Conservation (phyloP, 805 yeast species). For the Saccharomycopsis fibuligera region DNA sequence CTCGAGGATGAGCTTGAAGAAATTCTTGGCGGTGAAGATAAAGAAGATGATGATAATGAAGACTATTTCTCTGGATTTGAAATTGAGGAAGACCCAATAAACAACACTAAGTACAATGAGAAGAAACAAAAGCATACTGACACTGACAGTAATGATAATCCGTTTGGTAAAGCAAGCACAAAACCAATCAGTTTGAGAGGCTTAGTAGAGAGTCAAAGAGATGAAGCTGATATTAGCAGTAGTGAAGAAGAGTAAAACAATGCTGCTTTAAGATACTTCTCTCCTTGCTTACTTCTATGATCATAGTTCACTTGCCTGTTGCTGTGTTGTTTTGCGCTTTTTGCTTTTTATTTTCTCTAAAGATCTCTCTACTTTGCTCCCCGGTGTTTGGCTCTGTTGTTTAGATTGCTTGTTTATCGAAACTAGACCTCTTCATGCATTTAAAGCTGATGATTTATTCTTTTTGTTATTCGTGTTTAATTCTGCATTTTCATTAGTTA, state of each 20-base stretch:
- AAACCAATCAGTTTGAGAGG: not conserved
- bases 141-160: not conserved
- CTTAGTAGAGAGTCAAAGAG: not conserved
- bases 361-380: too few species aligned
- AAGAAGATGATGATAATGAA: conserved; percentile 3
- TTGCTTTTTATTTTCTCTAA: too few species aligned
- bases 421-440: too few species aligned
- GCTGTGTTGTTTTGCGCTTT: too few species aligned
- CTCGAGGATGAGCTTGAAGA: conserved; percentile 15
- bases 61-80: conserved; percentile 5
- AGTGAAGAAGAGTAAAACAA: not conserved
- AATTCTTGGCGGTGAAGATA: conserved; percentile 7
- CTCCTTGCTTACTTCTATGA: too few species aligned
- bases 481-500: too few species aligned
- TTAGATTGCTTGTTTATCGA: too few species aligned
- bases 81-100: conserved; percentile 13
- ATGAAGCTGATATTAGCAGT: not conserved
- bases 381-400: too few species aligned
- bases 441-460: too few species aligned
- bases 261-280: not conserved
- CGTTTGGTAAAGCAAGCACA: not conserved
- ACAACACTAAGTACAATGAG: not conserved
- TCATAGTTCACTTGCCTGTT: not conserved
- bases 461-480: too few species aligned
- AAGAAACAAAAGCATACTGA: not conserved